Base-by-base conservation (phyloP, 257 asterid genomes). In the Solanum gracilifrons region DNA sequence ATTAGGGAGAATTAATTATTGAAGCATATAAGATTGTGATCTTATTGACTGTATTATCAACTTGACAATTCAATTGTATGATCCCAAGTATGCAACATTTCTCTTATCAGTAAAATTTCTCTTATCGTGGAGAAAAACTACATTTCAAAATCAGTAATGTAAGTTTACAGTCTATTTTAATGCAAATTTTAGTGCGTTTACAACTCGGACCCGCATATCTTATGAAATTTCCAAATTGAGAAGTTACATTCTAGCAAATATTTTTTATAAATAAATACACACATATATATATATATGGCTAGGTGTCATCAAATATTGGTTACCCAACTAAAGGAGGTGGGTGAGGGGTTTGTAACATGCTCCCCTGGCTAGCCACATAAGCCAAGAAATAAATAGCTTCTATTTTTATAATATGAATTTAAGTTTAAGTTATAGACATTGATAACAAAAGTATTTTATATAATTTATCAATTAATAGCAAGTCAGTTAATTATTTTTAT, bases 41-140 rank as follows among this genome's bases (percentile, higher is more conserved):
- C 31, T 36, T 36, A 36, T 21, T 36, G 32, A 75, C 32, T 75
- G 6, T 36, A 35, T 72, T 33, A n/a, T 73, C 46, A 20, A 73
- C 10, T 21, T 74, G 51, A 74, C 82, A 41, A 74, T 74, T 35
- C 31, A 74, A 21, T 25, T 74, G 31, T 74, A 74, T 35, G 15
- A 35, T 74, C 51, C 9, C 82, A 74, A 35, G 31, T 20, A 4
- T 35, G 35, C 16, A 35, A 20, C 29, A 33, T 35, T 20, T n/a
- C 5, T 20, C 16, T 18, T 55, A 48, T 55, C 0, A 18, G 10
- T 55, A 62, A 62, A 9, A n/a, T 0, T 9, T 10, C 0, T n/a
- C 7, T 0, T 0, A 4, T 62, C 3, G 0, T 1, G n/a, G 15
- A 62, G 15, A n/a, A 62, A 10, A n/a, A n/a, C 0, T 2, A 20